Percentiles rank a stretch among this genome's conserved stretches.
phyloP scores from a whole-genome alignment of 176 grass and related monocot species.

The Musa itinerans region DNA sequence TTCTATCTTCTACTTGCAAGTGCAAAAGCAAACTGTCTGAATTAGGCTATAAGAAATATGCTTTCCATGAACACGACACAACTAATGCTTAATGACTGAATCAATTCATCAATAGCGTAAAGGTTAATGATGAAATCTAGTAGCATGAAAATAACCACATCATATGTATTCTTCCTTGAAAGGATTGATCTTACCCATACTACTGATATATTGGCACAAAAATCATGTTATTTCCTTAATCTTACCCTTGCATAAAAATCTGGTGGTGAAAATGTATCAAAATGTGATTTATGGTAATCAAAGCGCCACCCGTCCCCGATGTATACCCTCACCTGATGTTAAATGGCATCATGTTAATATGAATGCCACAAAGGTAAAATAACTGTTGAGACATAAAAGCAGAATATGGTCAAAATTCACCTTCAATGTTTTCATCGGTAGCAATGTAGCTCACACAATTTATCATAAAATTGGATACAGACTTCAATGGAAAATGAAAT shows the following conservation, averaged over 20 bases:
- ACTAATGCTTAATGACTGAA: too few species aligned
- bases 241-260: constrained; percentile 75
- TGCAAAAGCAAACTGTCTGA: too few species aligned
- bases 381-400: neutral
- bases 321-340: constrained; percentile 59
- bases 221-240: neutral
- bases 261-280: constrained; percentile 65
- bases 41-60: too few species aligned
- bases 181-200: too few species aligned
- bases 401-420: constrained; percentile 12
- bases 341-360: constrained; percentile 15
- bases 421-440: constrained; percentile 49
- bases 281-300: constrained; percentile 55
- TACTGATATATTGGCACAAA: too few species aligned
- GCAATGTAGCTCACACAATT: constrained; percentile 7
- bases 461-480: neutral
- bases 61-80: too few species aligned
- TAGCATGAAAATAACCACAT: too few species aligned
- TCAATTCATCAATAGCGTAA: too few species aligned
- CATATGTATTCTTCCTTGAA: too few species aligned
- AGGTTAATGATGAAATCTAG: too few species aligned
- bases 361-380: neutral
- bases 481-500: constrained; percentile 11
- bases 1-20: too few species aligned
- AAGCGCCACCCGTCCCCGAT: constrained; percentile 85